Conservation (phyloP, 1,284 basidiomycete species). For the Boletus semigastroideus region DNA sequence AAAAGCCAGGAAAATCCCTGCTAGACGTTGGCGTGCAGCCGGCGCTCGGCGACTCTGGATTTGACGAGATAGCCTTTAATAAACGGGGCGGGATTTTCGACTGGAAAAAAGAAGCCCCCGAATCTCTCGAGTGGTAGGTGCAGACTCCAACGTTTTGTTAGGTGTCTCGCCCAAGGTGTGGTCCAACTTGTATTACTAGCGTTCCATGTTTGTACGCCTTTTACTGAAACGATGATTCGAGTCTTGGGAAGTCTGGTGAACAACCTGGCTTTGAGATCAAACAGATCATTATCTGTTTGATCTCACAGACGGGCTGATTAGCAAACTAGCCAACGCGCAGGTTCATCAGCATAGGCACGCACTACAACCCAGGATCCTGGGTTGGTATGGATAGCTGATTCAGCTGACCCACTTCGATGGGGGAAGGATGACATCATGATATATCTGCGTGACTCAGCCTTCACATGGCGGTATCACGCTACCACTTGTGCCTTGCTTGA, state of each 20-base stretch:
- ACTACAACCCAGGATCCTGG: no score
- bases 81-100: slow-evolving; percentile 7
- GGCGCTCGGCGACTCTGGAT: slow-evolving; percentile 3
- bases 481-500: not conserved
- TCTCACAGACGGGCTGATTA: not conserved
- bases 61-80: not conserved
- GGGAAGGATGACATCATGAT: not conserved
- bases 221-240: not conserved
- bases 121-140: slow-evolving; percentile 2
- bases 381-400: no score
- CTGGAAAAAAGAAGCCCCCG: not conserved
- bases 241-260: not conserved
- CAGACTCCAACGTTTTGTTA: not conserved
- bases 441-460: not conserved
- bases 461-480: not conserved
- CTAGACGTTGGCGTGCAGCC: slow-evolving; percentile 2
- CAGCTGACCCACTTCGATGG: no score
- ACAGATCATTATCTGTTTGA: not conserved
- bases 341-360: no score
- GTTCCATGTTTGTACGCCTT: not conserved
- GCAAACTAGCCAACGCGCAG: not conserved
- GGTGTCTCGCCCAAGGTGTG: no score
- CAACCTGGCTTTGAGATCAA: not conserved
- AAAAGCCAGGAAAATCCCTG: slow-evolving; percentile 4
- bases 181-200: not conserved